Evolutionary conservation across 441 rosid genomes (phyloP), one percentile per base, ranked within the genome.

Genomic region (Jatropha multifida): DNA sequence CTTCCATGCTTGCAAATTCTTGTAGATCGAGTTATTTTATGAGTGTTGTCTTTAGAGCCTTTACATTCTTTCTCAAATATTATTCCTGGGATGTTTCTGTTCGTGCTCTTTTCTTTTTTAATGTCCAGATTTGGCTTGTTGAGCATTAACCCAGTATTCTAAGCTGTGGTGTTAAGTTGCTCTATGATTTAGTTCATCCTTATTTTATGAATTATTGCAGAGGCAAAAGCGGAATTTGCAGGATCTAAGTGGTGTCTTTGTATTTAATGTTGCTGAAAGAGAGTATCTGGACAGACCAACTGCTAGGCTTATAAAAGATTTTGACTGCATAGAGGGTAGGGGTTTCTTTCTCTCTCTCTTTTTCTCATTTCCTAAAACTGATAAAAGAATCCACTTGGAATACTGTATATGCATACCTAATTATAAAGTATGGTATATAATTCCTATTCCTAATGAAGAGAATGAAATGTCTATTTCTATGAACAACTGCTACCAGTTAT

Each of bases 141-240:
- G 17, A 23, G 7, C 5, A 4, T 68, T 75, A 72, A 37, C 11
- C 65, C 64, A 48, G 23, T 7, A 51, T 40, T 37, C 4, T 60
- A 44, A 27, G 38, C 26, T 5, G 5, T 46, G 26, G 65, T 44
- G 18, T 46, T n/a, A 20, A n/a, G 55, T 68, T 20, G 13, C 55
- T 66, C n/a, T 72, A n/a, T 63, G 9, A 52, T 73, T 72, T 15
- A 26, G 65, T 37, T 65, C 23, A 71, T 74, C 27, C 9, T 72
- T 69, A 42, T 85, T 65, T 41, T 83, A 15, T 41, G 11, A 60
- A 73, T 76, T n/a, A 69, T 81, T 87, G 89, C 90, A 93, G 99
- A 89, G 89, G 81, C 96, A 93, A 79, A 92, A 90, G 90, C 91
- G 82, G 85, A 96, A 93, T 78, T 83, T 90, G 71, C 99, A 93